These are phyloP conservation scores for Coniochaeta pulveracea DNA, from an alignment of 2,329 filamentous ascomycete genomes.

Conservation along the genomic window DNA sequence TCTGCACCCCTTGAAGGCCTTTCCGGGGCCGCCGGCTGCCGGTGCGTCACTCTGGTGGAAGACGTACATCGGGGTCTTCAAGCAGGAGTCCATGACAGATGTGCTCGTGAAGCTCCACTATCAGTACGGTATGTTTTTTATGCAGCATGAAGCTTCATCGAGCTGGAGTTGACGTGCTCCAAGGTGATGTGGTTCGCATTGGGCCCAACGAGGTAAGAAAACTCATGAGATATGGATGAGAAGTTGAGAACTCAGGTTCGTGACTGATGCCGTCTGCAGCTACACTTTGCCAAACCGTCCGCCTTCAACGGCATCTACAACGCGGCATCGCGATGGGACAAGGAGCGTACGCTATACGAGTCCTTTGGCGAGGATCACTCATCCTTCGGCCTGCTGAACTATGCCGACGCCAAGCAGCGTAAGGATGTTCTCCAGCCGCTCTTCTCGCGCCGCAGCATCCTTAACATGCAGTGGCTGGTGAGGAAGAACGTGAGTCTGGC, in stretches of 20 bases:
- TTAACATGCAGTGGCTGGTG: conserved; percentile 22
- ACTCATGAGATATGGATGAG: background rate
- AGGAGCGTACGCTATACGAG: conserved; percentile 24
- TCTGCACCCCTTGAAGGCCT: background rate
- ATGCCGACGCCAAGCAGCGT: conserved; percentile 24
- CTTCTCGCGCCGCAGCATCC: conserved; percentile 26
- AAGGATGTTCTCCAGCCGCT: conserved; percentile 27
- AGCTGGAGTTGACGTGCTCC: background rate
- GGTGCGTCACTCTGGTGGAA: conserved; percentile 5
- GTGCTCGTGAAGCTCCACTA: conserved; percentile 12
- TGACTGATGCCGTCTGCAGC: conserved; percentile 9
- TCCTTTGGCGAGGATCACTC: conserved; percentile 27
- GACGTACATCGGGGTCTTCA: conserved; percentile 6
- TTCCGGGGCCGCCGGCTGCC: conserved; percentile 1
- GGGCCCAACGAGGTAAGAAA: conserved; percentile 14
- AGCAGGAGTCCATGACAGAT: conserved; percentile 9
- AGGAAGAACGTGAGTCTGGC: conserved; percentile 17
- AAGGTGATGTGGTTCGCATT: conserved; percentile 16
- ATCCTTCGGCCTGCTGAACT: conserved; percentile 28
- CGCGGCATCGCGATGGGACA: conserved; percentile 26
- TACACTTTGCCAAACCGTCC: conserved; percentile 27
- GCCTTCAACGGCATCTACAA: conserved; percentile 32
- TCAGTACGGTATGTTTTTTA: conserved; percentile 12
- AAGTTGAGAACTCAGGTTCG: conserved; percentile 8
- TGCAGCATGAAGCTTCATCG: background rate